A percentile compares a stretch with the other conserved stretches of the same genome.
Conservation (phyloP, 208 protist genomes). For the Leptomonas pyrrhocoris region DNA sequence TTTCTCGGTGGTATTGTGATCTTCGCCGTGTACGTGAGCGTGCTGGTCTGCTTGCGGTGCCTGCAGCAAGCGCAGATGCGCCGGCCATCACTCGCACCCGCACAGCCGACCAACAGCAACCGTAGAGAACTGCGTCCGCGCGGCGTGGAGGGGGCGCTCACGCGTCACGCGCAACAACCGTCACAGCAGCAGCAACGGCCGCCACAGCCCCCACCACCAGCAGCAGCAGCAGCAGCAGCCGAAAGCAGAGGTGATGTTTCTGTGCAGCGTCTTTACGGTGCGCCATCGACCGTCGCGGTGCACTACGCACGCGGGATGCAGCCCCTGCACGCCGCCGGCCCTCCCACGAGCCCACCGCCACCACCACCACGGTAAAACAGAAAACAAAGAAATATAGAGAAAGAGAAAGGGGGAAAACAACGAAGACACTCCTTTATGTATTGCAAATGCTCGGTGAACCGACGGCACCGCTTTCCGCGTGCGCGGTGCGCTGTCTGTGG, state of each 20-base stretch:
- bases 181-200: not conserved
- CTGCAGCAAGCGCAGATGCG: not conserved
- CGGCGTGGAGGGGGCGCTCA: no score
- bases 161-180: no score
- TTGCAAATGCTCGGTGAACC: no score
- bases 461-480: no score
- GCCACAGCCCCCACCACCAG: not conserved
- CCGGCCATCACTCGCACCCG: not conserved
- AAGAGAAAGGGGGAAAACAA: no score
- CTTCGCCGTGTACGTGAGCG: constrained; percentile 24
- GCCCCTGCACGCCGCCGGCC: not conserved
- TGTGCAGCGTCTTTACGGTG: not conserved
- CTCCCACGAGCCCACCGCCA: not conserved
- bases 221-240: not conserved
- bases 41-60: constrained; percentile 19
- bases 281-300: not conserved
- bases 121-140: no score
- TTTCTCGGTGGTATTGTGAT: constrained; percentile 29
- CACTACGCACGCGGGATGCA: constrained; percentile 5
- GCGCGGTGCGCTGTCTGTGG: no score
- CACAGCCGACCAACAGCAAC: not conserved
- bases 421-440: no score
- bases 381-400: not conserved
- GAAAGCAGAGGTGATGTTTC: not conserved
- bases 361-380: not conserved